These are phyloP conservation scores for Dryadomyces quercus-mongolicae DNA, from an alignment of 2,329 filamentous ascomycete genomes.

Conservation along the genomic window DNA sequence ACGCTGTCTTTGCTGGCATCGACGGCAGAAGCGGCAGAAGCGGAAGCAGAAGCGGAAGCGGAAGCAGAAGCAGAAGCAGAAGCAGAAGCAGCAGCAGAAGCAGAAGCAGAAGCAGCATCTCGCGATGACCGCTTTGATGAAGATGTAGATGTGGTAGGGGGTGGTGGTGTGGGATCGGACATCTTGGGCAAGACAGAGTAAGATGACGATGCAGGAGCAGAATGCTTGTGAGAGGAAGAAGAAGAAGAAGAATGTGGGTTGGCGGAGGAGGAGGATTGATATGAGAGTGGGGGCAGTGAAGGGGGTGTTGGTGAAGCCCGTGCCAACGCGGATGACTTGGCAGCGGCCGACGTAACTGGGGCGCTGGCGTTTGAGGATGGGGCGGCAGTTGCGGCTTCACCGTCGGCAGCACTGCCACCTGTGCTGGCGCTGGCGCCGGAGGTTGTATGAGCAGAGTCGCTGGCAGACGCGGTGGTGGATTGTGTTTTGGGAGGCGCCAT, in stretches of 20 bases:
- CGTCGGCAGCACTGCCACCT: neutral
- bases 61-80: neutral
- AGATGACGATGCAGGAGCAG: slow-evolving; percentile 12
- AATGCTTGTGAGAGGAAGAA: neutral
- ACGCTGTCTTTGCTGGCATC: neutral
- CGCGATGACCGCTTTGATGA: slow-evolving; percentile 32
- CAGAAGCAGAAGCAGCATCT: slow-evolving; percentile 21
- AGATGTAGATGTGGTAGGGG: slow-evolving; percentile 19
- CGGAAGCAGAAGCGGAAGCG: slow-evolving; percentile 22
- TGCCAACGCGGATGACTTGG: slow-evolving; percentile 2
- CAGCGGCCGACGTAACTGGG: neutral
- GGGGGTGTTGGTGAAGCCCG: slow-evolving; percentile 1
- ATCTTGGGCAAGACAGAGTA: slow-evolving; percentile 20
- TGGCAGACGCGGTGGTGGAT: neutral
- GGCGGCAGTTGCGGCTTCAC: neutral
- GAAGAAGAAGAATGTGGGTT: slow-evolving; percentile 10
- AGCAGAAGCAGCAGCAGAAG: slow-evolving; percentile 22
- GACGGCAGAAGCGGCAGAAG: slow-evolving; percentile 15
- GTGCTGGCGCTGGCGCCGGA: neutral
- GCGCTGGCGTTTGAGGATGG: neutral
- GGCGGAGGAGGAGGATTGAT: slow-evolving; percentile 9
- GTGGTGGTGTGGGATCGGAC: slow-evolving; percentile 15
- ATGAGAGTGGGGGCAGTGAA: slow-evolving; percentile 1
- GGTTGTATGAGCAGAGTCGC: neutral
- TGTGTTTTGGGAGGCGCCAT: slow-evolving; percentile 12